Evolutionary conservation across 805 yeast species (phyloP), one percentile per base, ranked within the genome.

Genomic region (Spathaspora gorwiae): DNA sequence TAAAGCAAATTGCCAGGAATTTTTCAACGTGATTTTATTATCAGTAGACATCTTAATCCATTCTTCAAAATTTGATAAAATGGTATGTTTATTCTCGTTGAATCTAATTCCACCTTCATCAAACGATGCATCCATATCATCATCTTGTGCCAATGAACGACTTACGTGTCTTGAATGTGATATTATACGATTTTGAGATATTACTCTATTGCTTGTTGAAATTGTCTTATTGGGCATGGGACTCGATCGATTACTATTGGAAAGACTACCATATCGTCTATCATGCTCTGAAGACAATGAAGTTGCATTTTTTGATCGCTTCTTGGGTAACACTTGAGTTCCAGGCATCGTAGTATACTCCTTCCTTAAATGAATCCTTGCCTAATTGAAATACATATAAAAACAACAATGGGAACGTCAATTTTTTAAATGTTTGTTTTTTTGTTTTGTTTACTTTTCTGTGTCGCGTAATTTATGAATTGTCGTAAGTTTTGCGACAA

Each of bases 1-100:
- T 48, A 77, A 60, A 0, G 72, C 74, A 49, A 72, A 69, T 42
- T 71, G 67, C 82, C 82, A 77, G 40, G 75, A 64, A 53, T 77
- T 77, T 37, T 61, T 65, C 33, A 70, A 52, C 24, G 76, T 76
- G 56, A 77, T 73, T 54, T 76, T 76, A 58, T 76, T 70, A 49
- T 70, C 75, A 3, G 73, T 69, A 6, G 76, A 67, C 35, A 73
- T 60, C 47, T 73, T 72, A 57, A 73, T 72, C 79, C 79, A 73
- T 53, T 72, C 77, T 53, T 73, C 78, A 53, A 73, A 73, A 50
- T 66, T 70, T 33, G 71, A 62, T 52, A 71, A 54, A 47, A 71
- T 70, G 14, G 75, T 70, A 46, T 69, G 66, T 45, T 56, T 66
- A 54, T 71, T 71, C 40, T 68, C 72, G 47, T 68, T 68, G 50